Percentiles rank a stretch among this genome's conserved stretches.
These are phyloP conservation scores for Kalmanozyma brasiliensis DNA, from an alignment of 1,284 basidiomycete genomes.

Conservation along the genomic window DNA sequence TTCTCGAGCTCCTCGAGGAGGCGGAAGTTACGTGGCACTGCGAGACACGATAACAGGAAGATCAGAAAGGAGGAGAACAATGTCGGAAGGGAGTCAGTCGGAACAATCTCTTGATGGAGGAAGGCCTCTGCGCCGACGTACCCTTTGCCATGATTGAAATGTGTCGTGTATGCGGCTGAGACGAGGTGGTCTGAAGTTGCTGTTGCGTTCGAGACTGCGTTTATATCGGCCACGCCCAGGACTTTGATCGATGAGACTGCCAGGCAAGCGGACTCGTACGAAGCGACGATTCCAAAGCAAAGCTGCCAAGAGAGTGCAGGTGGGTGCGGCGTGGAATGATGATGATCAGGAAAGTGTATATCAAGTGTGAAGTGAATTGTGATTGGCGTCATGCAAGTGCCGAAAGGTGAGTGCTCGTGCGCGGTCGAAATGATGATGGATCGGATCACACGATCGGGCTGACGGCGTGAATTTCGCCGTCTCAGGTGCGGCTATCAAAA, in stretches of 20 bases:
- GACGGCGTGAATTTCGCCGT: neutral
- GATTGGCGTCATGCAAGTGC: conserved; percentile 3
- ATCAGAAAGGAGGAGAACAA: neutral
- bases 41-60: neutral
- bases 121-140: neutral
- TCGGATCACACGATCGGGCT: conserved; percentile 27
- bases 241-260: neutral
- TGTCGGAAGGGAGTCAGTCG: conserved; percentile 1
- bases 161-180: neutral
- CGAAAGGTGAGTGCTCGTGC: conserved; percentile 6
- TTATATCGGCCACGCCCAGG: neutral
- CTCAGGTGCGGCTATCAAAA: no score
- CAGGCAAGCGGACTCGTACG: neutral
- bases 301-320: neutral
- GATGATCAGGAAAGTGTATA: neutral
- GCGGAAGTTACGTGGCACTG: conserved; percentile 95
- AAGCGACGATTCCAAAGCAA: no score
- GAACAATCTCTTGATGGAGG: no score
- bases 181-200: no score
- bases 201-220: neutral
- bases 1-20: conserved; percentile 93
- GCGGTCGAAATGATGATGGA: conserved; percentile 1
- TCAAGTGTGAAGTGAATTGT: neutral
- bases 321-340: neutral
- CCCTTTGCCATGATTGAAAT: conserved; percentile 33